These are phyloP conservation scores for Ambrosiella xylebori DNA, from an alignment of 2,329 filamentous ascomycete species.

Conservation along the genomic window DNA sequence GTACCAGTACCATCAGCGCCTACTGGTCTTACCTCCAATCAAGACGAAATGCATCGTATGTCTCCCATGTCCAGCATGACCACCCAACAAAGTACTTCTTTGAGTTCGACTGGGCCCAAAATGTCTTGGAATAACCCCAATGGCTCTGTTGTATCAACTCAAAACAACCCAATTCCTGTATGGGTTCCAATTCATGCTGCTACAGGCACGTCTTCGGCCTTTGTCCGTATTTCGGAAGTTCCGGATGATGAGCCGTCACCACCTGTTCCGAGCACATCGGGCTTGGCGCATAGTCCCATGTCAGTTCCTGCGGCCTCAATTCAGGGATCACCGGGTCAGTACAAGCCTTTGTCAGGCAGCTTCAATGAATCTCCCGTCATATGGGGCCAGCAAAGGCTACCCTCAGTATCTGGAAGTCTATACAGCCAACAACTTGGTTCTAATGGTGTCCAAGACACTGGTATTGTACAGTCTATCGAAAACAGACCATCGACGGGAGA, in stretches of 20 bases:
- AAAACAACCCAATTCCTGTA: slow-evolving; percentile 8
- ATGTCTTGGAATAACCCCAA: slow-evolving; percentile 1
- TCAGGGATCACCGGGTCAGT: slow-evolving; percentile 10
- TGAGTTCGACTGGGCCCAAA: neutral
- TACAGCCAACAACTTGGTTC: neutral
- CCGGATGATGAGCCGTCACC: slow-evolving; percentile 7
- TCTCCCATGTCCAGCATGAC: neutral
- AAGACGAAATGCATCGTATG: neutral
- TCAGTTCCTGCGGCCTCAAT: slow-evolving; percentile 8
- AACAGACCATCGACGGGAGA: slow-evolving; percentile 10
- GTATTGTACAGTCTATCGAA: slow-evolving; percentile 8
- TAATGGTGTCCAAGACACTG: neutral
- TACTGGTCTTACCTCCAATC: neutral
- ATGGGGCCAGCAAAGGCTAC: slow-evolving; percentile 9
- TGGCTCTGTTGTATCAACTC: neutral
- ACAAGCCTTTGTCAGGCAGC: slow-evolving; percentile 1
- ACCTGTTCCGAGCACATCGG: neutral
- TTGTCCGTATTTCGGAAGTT: slow-evolving; percentile 11
- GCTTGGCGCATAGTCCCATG: slow-evolving; percentile 8
- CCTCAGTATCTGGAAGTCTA: slow-evolving; percentile 1
- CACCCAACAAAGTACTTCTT: neutral
- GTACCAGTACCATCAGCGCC: neutral
- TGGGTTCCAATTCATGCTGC: slow-evolving; percentile 11
- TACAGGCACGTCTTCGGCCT: slow-evolving; percentile 5
- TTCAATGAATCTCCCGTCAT: slow-evolving; percentile 7